Conservation (phyloP, 2,329 filamentous ascomycete genomes). For the Paramyrothecium roridum region DNA sequence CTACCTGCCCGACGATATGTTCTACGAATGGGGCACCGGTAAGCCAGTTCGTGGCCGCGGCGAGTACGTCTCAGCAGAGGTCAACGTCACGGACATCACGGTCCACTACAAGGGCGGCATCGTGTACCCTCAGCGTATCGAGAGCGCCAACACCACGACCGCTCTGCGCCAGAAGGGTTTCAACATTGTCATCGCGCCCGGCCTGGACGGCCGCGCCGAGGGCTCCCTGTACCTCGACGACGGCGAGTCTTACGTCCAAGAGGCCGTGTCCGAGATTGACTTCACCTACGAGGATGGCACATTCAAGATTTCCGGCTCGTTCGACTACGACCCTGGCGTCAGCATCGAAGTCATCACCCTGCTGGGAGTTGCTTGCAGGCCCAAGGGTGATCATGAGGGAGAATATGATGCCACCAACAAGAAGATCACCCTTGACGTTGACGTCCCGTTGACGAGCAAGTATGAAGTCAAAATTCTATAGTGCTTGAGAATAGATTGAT, state of each 20-base stretch:
- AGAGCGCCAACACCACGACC: constrained; percentile 58
- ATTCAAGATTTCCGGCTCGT: constrained; percentile 48
- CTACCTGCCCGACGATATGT: constrained; percentile 46
- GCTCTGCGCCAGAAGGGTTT: constrained; percentile 63
- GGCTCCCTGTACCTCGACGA: constrained; percentile 74
- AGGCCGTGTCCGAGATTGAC: constrained; percentile 50
- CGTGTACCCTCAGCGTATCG: constrained; percentile 56
- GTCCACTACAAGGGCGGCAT: constrained; percentile 62
- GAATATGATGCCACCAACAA: constrained; percentile 17
- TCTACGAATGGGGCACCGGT: constrained; percentile 49
- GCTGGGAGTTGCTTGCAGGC: constrained; percentile 30
- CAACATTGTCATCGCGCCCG: constrained; percentile 64
- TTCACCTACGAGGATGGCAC: constrained; percentile 56
- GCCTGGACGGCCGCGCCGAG: constrained; percentile 55
- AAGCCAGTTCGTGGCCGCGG: constrained; percentile 33
- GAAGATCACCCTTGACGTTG: constrained; percentile 14
- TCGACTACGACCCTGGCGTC: constrained; percentile 46
- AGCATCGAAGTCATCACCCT: constrained; percentile 46
- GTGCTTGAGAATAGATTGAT: no score
- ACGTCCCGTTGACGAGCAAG: constrained; percentile 15
- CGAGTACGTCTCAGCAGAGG: constrained; percentile 21
- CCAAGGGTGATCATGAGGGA: constrained; percentile 5
- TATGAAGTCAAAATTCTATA: constrained; percentile 1
- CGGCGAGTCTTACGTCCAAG: constrained; percentile 61
- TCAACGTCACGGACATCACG: constrained; percentile 51